These are phyloP conservation scores for Leccinum subrobustum DNA, from an alignment of 1,284 basidiomycete species.

Conservation along the genomic window DNA sequence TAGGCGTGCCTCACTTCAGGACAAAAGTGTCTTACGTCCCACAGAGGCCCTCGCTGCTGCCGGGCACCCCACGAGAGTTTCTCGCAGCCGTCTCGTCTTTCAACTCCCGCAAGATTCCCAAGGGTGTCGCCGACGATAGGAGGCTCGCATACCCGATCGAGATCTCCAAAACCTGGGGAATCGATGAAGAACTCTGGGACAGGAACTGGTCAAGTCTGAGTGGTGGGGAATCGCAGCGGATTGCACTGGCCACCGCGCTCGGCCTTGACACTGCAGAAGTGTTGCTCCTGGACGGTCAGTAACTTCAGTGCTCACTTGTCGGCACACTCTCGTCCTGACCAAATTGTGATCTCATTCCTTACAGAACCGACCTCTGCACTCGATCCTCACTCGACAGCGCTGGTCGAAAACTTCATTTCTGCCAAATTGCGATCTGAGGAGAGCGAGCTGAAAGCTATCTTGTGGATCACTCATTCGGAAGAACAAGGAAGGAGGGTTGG, in stretches of 20 bases:
- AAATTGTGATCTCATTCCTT: slow-evolving; percentile 1
- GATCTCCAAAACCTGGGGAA: slow-evolving; percentile 66
- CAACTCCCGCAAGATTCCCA: slow-evolving; percentile 44
- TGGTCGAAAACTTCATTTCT: slow-evolving; percentile 64
- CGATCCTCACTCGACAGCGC: slow-evolving; percentile 62
- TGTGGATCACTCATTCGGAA: slow-evolving; percentile 87
- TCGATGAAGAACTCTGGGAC: slow-evolving; percentile 70
- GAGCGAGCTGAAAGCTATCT: slow-evolving; percentile 62
- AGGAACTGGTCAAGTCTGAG: slow-evolving; percentile 76
- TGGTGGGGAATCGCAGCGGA: slow-evolving; percentile 81
- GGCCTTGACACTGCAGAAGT: slow-evolving; percentile 76
- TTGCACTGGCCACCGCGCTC: slow-evolving; percentile 73
- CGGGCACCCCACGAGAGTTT: slow-evolving; percentile 76
- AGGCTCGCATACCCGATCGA: slow-evolving; percentile 47
- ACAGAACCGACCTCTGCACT: slow-evolving; percentile 86
- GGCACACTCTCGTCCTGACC: slow-evolving; percentile 2
- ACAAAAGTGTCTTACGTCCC: too few species aligned
- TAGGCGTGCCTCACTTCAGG: too few species aligned
- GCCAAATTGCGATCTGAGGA: slow-evolving; percentile 48
- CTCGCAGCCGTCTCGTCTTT: slow-evolving; percentile 58
- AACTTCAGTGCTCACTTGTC: slow-evolving; percentile 27
- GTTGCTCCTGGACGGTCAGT: slow-evolving; percentile 79
- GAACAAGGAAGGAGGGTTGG: slow-evolving; percentile 77
- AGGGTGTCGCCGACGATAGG: slow-evolving; percentile 17
- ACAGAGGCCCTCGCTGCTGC: slow-evolving; percentile 80